These are phyloP conservation scores for Bondarzewia mesenterica DNA, from an alignment of 1,284 basidiomycete species.

Conservation along the genomic window DNA sequence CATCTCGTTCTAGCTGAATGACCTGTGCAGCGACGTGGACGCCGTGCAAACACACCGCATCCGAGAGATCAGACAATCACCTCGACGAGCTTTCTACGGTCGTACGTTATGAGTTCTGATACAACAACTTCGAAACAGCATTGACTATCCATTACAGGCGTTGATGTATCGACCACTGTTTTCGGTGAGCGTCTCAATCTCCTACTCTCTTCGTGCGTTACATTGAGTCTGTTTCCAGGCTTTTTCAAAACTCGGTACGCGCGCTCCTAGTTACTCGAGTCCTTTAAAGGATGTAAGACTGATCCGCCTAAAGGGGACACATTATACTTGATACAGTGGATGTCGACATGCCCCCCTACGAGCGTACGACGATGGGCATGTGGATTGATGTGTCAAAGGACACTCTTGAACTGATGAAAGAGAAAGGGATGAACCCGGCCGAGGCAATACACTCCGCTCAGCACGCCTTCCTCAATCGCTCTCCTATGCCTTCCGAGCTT, in stretches of 20 bases:
- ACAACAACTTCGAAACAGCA: neutral
- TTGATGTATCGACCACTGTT: constrained; percentile 67
- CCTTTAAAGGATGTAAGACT: too few relatives aligned
- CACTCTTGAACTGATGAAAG: constrained; percentile 44
- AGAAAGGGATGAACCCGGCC: constrained; percentile 54
- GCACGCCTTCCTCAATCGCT: constrained; percentile 79
- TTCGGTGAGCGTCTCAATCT: constrained; percentile 48
- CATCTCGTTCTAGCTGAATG: neutral
- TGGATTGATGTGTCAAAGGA: constrained; percentile 78
- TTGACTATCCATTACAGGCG: constrained; percentile 29
- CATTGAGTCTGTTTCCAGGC: constrained; percentile 4
- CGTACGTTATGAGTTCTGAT: constrained; percentile 33
- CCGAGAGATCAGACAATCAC: constrained; percentile 54
- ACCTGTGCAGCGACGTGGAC: constrained; percentile 56
- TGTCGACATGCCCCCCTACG: constrained; percentile 74
- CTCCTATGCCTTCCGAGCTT: constrained; percentile 66
- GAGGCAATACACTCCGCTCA: constrained; percentile 82
- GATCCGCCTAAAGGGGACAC: neutral
- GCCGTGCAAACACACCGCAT: constrained; percentile 76
- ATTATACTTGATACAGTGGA: constrained; percentile 6
- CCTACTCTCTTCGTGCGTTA: constrained; percentile 17
- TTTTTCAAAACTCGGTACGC: constrained; percentile 44
- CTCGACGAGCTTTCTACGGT: constrained; percentile 65
- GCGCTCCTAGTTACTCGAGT: too few relatives aligned
- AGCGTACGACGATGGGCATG: constrained; percentile 69